Percentiles rank a stretch among this genome's conserved stretches.
Evolutionary conservation across 768 basidiomycete species (phyloP).

Genomic region (Filobasidium floriforme): DNA sequence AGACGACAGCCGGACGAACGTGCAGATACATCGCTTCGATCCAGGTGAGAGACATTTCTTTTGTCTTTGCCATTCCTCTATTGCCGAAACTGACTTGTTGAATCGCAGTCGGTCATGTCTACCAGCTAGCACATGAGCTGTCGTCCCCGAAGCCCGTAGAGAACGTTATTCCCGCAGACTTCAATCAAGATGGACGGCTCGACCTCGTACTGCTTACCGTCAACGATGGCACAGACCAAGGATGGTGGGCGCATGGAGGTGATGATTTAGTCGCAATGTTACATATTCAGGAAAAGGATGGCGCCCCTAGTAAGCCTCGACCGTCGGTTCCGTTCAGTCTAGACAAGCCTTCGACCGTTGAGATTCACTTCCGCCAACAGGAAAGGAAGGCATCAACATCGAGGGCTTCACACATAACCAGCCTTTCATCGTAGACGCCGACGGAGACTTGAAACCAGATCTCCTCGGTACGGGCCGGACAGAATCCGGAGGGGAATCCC

Average conservation of each 20-base stretch:
- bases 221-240: slow-evolving; percentile 46
- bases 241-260: slow-evolving; percentile 45
- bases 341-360: not conserved
- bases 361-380: slow-evolving; percentile 8
- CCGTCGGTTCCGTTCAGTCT: not conserved
- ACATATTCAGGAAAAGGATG: slow-evolving; percentile 60
- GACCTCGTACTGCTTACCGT: slow-evolving; percentile 83
- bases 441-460: slow-evolving; percentile 84
- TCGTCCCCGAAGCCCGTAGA: slow-evolving; percentile 49
- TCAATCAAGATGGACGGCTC: slow-evolving; percentile 80
- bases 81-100: slow-evolving; percentile 53
- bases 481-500: slow-evolving; percentile 20
- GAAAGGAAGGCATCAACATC: slow-evolving; percentile 1
- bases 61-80: slow-evolving; percentile 51
- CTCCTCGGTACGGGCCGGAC: slow-evolving; percentile 59
- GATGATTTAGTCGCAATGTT: slow-evolving; percentile 53
- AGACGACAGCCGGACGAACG: slow-evolving; percentile 62
- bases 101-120: slow-evolving; percentile 42
- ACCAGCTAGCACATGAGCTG: slow-evolving; percentile 29
- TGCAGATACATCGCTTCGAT: slow-evolving; percentile 74
- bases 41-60: slow-evolving; percentile 53
- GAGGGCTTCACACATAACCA: slow-evolving; percentile 59
- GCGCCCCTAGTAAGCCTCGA: slow-evolving; percentile 24
- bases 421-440: slow-evolving; percentile 75
- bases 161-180: slow-evolving; percentile 89